phyloP scores from a whole-genome alignment of 2,329 filamentous ascomycete genomes.

The Verticillium tricorpus region DNA sequence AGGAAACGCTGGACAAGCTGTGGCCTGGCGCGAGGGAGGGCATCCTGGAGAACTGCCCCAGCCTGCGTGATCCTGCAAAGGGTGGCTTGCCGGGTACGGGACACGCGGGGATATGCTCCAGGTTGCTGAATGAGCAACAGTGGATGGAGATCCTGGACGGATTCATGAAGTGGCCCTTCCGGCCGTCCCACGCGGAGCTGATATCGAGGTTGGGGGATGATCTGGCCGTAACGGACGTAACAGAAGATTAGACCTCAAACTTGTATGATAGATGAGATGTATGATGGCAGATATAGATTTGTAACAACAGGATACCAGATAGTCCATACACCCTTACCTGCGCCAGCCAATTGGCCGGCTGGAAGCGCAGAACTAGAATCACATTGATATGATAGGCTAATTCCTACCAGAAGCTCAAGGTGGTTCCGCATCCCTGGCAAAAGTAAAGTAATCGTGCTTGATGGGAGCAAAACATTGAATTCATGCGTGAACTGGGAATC shows the following conservation, averaged over 20 bases:
- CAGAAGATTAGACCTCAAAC: not conserved
- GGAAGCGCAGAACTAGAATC: too few species aligned
- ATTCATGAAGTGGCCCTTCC: constrained; percentile 64
- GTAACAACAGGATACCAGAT: not conserved
- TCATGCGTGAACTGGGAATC: constrained; percentile 3
- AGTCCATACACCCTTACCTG: too few species aligned
- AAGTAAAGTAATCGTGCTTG: too few species aligned
- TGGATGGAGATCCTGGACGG: constrained; percentile 53
- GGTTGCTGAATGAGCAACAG: constrained; percentile 49
- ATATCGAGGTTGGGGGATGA: constrained; percentile 34
- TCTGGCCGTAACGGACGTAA: constrained; percentile 8
- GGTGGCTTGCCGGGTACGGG: constrained; percentile 41
- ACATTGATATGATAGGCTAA: too few species aligned
- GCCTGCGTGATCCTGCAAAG: constrained; percentile 38
- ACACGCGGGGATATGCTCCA: constrained; percentile 35
- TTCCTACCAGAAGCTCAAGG: too few species aligned
- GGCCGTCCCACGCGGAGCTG: constrained; percentile 43
- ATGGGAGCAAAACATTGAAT: not conserved
- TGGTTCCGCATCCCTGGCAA: too few species aligned
- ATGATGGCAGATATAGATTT: not conserved
- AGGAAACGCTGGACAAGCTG: constrained; percentile 43
- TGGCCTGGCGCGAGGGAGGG: constrained; percentile 57
- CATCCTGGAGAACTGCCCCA: constrained; percentile 42
- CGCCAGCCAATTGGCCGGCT: too few species aligned
- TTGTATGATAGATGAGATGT: not conserved